phyloP scores from a whole-genome alignment of 2,329 filamentous ascomycete genomes.

The Aureobasidium uvarum region DNA sequence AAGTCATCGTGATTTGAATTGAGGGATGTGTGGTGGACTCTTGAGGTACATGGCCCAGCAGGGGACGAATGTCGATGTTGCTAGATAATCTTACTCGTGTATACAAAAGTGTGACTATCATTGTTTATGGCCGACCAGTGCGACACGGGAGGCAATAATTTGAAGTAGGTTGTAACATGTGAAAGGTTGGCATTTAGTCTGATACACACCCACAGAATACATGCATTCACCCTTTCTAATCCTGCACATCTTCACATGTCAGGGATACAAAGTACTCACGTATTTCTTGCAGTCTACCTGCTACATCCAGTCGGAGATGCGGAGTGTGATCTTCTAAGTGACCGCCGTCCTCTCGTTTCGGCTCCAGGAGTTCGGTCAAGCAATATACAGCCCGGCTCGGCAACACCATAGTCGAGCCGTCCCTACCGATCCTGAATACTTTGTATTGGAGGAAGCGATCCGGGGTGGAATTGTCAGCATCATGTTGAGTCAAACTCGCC shows the following conservation, averaged over 20 bases:
- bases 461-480: neutral
- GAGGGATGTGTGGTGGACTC: neutral
- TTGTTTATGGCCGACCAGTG: neutral
- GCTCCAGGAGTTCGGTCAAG: constrained; percentile 17
- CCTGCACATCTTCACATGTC: constrained; percentile 10
- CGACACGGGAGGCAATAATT: neutral
- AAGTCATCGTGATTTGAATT: constrained; percentile 16
- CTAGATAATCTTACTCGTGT: neutral
- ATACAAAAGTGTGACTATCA: neutral
- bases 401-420: neutral
- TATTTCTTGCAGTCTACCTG: neutral
- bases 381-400: constrained; percentile 15
- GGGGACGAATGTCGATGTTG: no score
- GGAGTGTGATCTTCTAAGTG: neutral
- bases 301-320: neutral
- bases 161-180: neutral
- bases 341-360: neutral
- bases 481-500: no score
- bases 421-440: neutral
- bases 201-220: neutral
- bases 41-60: neutral
- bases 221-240: neutral
- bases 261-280: neutral
- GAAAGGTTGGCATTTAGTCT: neutral
- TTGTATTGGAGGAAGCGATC: neutral